Evolutionary conservation across 805 yeast species (phyloP), one percentile per base, ranked within the genome.

Genomic region (Dipodascopsis uninucleata): DNA sequence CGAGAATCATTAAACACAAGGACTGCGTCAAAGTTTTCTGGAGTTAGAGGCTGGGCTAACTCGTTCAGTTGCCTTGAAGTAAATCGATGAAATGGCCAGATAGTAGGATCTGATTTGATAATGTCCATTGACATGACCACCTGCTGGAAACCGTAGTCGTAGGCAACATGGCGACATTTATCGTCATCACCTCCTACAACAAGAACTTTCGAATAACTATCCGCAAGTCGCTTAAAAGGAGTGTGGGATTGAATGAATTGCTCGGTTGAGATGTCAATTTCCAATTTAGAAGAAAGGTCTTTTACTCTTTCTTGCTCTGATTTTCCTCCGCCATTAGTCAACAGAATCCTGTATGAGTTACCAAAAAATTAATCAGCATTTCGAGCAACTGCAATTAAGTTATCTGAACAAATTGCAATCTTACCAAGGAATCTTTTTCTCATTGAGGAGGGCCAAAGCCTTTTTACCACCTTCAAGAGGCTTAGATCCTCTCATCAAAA

Each of bases 251-350:
- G 94, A 14, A 89, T 79, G 34, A 89, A 69, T 58, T 88, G 96
- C 34, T 70, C 63, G 2, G 78, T 73, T 23, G 74, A 66, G n/a
- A 82, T 63, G 1, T 60, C 58, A 2, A 70, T 67, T 5, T 67
- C 71, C 41, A 83, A 63, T 28, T 64, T 64, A 6, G 67, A 58
- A 1, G 78, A 71, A 2, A 85, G 61, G 26, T 71, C 74, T 2
- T 69, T 67, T 1, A 79, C 78, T 34, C 95, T 69, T n/a, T 70
- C 72, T 4, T 58, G 49, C 58, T 88, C 97, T 9, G 75, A 65
- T 25, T 73, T 73, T 1, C 97, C 96, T 5, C 96, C 96, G 16
- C 97, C 96, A 62, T 89, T 88, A 5, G 96, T 88, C 61, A 89
- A 70, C 32, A 89, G 61, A n/a, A 87, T 77, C 67, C 78, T 52